These are phyloP conservation scores for Xylaria bambusicola DNA, from an alignment of 495 filamentous ascomycete genomes.

Conservation along the genomic window DNA sequence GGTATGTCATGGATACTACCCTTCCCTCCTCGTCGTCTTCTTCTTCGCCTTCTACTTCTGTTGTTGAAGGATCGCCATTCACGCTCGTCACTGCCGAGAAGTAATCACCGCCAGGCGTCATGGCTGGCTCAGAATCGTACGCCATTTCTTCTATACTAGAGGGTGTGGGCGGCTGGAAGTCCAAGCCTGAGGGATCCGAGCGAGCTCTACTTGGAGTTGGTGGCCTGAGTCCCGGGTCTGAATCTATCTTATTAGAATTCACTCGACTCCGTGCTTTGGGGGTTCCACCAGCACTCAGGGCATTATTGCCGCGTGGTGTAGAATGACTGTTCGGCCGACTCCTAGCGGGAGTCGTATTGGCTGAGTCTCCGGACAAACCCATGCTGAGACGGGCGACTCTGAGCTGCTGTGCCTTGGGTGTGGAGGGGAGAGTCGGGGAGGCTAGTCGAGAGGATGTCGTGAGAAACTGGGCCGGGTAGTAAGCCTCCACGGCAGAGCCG, in stretches of 20 bases:
- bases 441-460: conserved; percentile 20
- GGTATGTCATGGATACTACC: conserved; percentile 10
- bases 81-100: conserved; percentile 20
- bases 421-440: conserved; percentile 28
- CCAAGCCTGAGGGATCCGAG: conserved; percentile 17
- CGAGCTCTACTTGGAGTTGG: conserved; percentile 20
- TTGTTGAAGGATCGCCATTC: conserved; percentile 2
- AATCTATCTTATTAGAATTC: conserved; percentile 12
- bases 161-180: conserved; percentile 28
- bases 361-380: conserved; percentile 16
- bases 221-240: conserved; percentile 2
- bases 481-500: conserved; percentile 27
- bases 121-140: conserved; percentile 33
- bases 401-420: conserved; percentile 20
- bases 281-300: conserved; percentile 13
- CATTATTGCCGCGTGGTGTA: neutral
- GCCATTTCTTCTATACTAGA: conserved; percentile 29
- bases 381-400: conserved; percentile 1
- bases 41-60: conserved; percentile 7
- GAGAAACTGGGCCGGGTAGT: conserved; percentile 31
- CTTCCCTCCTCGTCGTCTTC: too few relatives aligned
- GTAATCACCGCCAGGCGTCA: conserved; percentile 28
- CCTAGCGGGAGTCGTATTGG: conserved; percentile 10
- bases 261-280: conserved; percentile 9
- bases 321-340: neutral